These are phyloP conservation scores for Paratinospora sagittata DNA, from an alignment of 164 flowering plant species.

Conservation along the genomic window DNA sequence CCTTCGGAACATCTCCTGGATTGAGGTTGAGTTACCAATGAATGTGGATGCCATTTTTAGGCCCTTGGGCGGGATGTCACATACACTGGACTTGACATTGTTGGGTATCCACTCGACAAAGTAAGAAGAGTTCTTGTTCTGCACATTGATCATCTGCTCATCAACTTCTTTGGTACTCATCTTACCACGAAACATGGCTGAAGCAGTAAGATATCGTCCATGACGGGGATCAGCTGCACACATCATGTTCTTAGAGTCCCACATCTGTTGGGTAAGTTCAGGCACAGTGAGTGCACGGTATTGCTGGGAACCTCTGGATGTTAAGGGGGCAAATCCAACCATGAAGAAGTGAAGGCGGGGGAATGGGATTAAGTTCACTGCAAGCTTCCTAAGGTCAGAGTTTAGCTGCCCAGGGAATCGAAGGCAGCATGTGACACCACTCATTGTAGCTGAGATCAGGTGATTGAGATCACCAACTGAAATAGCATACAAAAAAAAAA, in stretches of 20 bases:
- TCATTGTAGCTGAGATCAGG: constrained; percentile 17
- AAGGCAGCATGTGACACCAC: constrained; percentile 16
- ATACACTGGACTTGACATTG: constrained; percentile 15
- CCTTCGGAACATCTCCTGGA: constrained; percentile 13
- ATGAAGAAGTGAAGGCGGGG: constrained; percentile 17
- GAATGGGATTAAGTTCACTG: constrained; percentile 13
- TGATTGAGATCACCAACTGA: constrained; percentile 17
- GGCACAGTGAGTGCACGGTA: constrained; percentile 9
- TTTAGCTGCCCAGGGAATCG: constrained; percentile 18
- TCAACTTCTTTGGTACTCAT: constrained; percentile 21
- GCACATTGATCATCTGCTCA: constrained; percentile 16
- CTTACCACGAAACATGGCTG: constrained; percentile 19
- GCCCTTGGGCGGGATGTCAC: constrained; percentile 15
- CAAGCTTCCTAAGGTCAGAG: constrained; percentile 10
- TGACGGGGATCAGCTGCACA: constrained; percentile 17
- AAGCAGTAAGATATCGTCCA: constrained; percentile 16
- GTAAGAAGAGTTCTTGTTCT: constrained; percentile 15
- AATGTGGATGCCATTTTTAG: constrained; percentile 13
- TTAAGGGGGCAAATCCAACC: constrained; percentile 16
- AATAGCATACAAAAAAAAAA: not conserved
- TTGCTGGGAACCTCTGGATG: constrained; percentile 16
- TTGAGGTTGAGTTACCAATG: constrained; percentile 14
- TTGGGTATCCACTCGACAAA: constrained; percentile 16
- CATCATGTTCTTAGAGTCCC: constrained; percentile 21
- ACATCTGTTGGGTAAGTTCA: constrained; percentile 17